Conservation (phyloP, 305 asterid genomes). For the Stenogyne calaminthoides region DNA sequence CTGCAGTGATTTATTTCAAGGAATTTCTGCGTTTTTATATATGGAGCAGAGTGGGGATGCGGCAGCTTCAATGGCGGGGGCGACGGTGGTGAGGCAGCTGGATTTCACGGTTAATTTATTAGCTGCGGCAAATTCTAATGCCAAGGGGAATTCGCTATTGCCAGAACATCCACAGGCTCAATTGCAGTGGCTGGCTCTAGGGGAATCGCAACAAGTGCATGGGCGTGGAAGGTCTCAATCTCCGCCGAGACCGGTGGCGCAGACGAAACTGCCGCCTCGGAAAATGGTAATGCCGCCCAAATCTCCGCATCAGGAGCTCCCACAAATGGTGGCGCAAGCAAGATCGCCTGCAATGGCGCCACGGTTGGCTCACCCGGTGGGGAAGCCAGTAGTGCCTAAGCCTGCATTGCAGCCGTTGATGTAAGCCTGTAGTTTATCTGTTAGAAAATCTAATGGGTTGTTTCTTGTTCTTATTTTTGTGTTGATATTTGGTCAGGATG, state of each 20-base stretch:
- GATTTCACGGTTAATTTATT: slow-evolving; percentile 47
- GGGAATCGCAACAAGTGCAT: slow-evolving; percentile 36
- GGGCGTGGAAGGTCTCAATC: slow-evolving; percentile 37
- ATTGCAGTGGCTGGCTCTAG: slow-evolving; percentile 45
- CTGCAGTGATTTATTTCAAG: neutral
- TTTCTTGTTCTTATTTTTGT: slow-evolving; percentile 1
- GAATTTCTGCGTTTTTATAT: slow-evolving; percentile 4
- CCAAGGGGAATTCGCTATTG: slow-evolving; percentile 36
- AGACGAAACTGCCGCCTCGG: slow-evolving; percentile 37
- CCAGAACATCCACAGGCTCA: slow-evolving; percentile 55
- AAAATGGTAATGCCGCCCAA: slow-evolving; percentile 45
- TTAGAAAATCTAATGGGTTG: neutral
- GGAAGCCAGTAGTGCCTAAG: slow-evolving; percentile 31
- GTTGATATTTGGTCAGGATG: slow-evolving; percentile 6
- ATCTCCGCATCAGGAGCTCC: slow-evolving; percentile 40
- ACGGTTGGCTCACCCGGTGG: slow-evolving; percentile 35
- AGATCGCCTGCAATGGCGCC: slow-evolving; percentile 29
- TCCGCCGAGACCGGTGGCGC: slow-evolving; percentile 36
- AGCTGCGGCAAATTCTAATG: slow-evolving; percentile 32
- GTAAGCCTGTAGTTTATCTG: slow-evolving; percentile 30
- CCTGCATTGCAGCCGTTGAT: slow-evolving; percentile 36
- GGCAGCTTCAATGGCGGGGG: slow-evolving; percentile 32
- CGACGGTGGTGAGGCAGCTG: slow-evolving; percentile 59
- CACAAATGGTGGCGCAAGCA: slow-evolving; percentile 26
- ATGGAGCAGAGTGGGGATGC: slow-evolving; percentile 50